phyloP scores from a whole-genome alignment of 768 basidiomycete genomes.

The Termitomyces sp. region DNA sequence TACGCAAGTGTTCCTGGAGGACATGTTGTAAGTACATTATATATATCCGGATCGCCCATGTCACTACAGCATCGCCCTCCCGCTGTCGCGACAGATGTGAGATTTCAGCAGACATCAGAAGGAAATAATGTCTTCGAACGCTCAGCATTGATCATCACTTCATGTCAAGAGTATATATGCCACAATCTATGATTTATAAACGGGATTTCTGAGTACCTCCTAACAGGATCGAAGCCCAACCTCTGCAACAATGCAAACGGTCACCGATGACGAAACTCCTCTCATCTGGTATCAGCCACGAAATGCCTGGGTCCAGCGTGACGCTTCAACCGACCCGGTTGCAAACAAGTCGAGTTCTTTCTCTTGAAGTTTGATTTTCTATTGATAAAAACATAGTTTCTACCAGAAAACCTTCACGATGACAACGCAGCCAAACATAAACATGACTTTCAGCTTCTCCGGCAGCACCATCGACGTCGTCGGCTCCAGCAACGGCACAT shows the following conservation, averaged over 20 bases:
- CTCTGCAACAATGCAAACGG: neutral
- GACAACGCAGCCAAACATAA: neutral
- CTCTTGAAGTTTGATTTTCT: neutral
- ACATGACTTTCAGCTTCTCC: neutral
- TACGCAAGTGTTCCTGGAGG: no score
- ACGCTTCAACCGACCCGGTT: neutral
- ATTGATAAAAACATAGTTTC: neutral
- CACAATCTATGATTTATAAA: neutral
- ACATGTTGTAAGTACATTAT: no score
- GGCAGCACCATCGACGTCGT: neutral
- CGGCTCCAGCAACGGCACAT: neutral
- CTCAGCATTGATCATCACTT: neutral
- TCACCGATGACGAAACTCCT: slow-evolving; percentile 3
- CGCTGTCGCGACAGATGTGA: neutral
- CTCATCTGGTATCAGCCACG: neutral
- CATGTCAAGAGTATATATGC: neutral
- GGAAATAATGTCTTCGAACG: neutral
- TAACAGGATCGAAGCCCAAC: neutral
- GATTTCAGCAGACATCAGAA: neutral
- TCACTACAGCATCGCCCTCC: neutral
- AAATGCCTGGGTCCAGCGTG: neutral
- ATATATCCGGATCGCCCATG: neutral
- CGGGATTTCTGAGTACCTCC: neutral
- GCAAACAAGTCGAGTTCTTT: neutral
- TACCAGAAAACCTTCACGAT: neutral